These are phyloP conservation scores for Lenwebbia sp. DNA, from an alignment of 345 rosid genomes.

Conservation along the genomic window DNA sequence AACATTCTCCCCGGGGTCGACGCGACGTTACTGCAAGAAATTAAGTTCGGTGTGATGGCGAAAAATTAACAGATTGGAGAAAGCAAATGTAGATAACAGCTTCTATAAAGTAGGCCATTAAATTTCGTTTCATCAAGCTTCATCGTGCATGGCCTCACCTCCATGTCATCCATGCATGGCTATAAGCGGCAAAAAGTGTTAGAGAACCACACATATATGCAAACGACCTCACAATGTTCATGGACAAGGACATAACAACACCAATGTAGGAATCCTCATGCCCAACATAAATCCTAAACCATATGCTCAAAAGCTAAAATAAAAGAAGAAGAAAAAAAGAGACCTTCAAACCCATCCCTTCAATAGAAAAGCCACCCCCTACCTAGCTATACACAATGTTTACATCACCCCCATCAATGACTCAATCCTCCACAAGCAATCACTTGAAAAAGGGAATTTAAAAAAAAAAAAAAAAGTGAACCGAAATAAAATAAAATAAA, in stretches of 20 bases:
- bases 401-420: neutral
- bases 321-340: neutral
- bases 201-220: neutral
- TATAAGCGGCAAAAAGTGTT: neutral
- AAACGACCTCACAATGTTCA: neutral
- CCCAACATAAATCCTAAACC: neutral
- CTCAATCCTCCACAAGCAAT: neutral
- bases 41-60: neutral
- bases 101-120: neutral
- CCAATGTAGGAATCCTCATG: neutral
- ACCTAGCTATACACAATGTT: neutral
- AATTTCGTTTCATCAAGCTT: neutral
- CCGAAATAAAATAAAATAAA: neutral
- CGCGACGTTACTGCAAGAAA: neutral
- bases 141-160: neutral
- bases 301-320: neutral
- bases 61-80: neutral
- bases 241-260: neutral
- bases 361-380: neutral
- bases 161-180: neutral
- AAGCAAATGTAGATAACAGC: neutral
- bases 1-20: neutral
- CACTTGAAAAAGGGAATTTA: neutral
- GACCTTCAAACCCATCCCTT: neutral
- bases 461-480: neutral